Evolutionary conservation across 805 yeast species (phyloP).

Genomic region (Candida tallmaniae): DNA sequence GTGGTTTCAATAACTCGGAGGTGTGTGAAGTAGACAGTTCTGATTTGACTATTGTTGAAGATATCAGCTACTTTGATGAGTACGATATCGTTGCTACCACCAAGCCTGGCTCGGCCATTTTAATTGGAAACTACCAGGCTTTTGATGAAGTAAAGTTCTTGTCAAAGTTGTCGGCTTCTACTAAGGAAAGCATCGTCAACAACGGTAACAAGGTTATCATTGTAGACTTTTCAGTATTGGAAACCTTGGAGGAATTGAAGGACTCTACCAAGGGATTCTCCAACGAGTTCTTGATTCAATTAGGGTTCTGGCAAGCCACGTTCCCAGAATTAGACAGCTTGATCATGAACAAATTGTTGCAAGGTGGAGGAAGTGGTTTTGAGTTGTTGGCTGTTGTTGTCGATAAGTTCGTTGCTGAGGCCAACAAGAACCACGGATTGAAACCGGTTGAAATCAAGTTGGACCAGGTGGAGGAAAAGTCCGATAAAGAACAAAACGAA

Average conservation of each 20-base stretch:
- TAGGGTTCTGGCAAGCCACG: constrained; percentile 73
- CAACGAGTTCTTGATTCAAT: constrained; percentile 67
- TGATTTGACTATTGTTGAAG: constrained; percentile 62
- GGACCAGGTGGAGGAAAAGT: constrained; percentile 31
- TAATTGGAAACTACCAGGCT: constrained; percentile 40
- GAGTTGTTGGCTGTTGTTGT: constrained; percentile 73
- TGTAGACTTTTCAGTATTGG: constrained; percentile 59
- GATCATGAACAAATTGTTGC: constrained; percentile 71
- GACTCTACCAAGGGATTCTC: constrained; percentile 72
- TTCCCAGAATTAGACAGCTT: constrained; percentile 60
- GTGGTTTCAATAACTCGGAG: constrained; percentile 12
- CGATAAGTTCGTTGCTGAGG: constrained; percentile 59
- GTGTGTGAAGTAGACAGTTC: constrained; percentile 47
- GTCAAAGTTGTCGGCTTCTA: constrained; percentile 50
- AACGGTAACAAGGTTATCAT: constrained; percentile 51
- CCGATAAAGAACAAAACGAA: constrained; percentile 3
- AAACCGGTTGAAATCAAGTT: constrained; percentile 30
- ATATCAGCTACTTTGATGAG: constrained; percentile 46
- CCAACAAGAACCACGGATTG: constrained; percentile 41
- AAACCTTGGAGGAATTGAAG: constrained; percentile 49
- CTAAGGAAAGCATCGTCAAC: constrained; percentile 50
- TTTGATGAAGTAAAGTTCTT: constrained; percentile 42
- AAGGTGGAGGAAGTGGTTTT: constrained; percentile 76
- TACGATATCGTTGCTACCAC: constrained; percentile 63
- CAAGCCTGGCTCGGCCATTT: constrained; percentile 50